Evolutionary conservation across 2,329 filamentous ascomycete species (phyloP).

Genomic region (Pseudocercospora crystallina): DNA sequence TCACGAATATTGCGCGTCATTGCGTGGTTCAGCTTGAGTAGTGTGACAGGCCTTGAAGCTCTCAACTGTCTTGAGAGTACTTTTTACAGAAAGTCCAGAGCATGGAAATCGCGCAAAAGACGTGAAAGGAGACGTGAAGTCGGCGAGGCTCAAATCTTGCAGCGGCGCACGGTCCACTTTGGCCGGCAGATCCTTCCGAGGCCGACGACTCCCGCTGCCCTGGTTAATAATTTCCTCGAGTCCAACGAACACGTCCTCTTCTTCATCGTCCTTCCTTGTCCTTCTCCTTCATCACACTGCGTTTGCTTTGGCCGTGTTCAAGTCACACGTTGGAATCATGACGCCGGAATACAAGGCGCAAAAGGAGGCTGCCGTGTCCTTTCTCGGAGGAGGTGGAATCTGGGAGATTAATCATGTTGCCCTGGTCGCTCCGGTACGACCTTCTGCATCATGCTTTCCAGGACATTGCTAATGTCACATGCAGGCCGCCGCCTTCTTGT

Average conservation of each 20-base stretch:
- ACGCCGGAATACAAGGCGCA: conserved; percentile 73
- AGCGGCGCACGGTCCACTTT: not conserved
- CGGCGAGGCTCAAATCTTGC: not conserved
- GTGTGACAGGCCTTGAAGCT: too few species aligned
- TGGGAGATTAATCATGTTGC: conserved; percentile 85
- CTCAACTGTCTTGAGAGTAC: too few species aligned
- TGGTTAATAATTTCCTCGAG: too few species aligned
- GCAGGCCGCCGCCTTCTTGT: conserved; percentile 78
- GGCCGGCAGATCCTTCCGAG: too few species aligned
- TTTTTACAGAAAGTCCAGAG: too few species aligned
- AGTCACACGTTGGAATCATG: conserved; percentile 20
- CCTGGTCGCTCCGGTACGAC: conserved; percentile 76
- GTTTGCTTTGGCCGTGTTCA: not conserved
- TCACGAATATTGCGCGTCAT: too few species aligned
- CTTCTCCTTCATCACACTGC: conserved; percentile 4
- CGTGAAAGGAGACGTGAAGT: conserved; percentile 4
- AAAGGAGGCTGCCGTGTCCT: conserved; percentile 95
- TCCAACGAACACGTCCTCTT: conserved; percentile 9
- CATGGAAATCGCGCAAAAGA: too few species aligned
- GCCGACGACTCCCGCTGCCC: too few species aligned
- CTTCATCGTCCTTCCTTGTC: not conserved
- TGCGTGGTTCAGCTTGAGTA: too few species aligned
- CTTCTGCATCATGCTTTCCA: conserved; percentile 23
- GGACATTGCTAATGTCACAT: conserved; percentile 26
- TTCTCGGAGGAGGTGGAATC: conserved; percentile 78